Base-by-base conservation (phyloP, 176 grass and related monocot species). In the Musa troglodytarum region DNA sequence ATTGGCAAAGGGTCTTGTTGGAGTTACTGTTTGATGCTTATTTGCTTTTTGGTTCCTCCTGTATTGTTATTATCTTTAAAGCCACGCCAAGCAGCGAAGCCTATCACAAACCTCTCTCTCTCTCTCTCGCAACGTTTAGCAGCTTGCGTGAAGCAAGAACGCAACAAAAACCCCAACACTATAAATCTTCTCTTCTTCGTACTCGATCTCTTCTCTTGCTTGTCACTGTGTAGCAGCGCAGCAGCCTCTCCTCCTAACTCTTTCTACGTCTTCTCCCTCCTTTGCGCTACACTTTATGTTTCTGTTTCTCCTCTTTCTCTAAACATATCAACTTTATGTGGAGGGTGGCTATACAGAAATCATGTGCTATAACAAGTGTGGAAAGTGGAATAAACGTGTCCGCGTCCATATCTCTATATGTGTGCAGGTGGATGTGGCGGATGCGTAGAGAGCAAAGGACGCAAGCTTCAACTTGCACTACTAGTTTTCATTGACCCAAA, bases 81-180 rank as follows among this genome's bases (percentile, higher is more conserved):
- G 93, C 89, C 89, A 96, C 93, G 93, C 86, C 87, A 92, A 82
- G 87, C 80, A 89, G 80, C 71, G 23, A 77, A 84, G 80, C 82
- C 87, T 86, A 81, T 85, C 82, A 70, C 87, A 13, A 10, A 63
- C 56, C 34, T 5, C 29, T 34, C 34, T 34, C 64, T 21, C 52
- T 53, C 73, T 85, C 80, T 85, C 81, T 87, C 82, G 86, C 72
- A 78, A 51, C 70, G 73, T 81, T 74, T 88, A 76, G 90, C 89
- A 82, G 79, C 85, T 97, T 97, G 93, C 93, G 90, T 97, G 90
- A 97, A 97, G 90, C 93, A 93, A 97, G 77, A 85, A 90, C 85
- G 77, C 53, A 54, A 83, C 49, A 73, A 81, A 68, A 22, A 13
- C 17, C 61, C 49, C 73, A 70, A 23, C 68, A 12, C 23, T 65